phyloP scores from a whole-genome alignment of 306 rosid species.

The Myrica gale region DNA sequence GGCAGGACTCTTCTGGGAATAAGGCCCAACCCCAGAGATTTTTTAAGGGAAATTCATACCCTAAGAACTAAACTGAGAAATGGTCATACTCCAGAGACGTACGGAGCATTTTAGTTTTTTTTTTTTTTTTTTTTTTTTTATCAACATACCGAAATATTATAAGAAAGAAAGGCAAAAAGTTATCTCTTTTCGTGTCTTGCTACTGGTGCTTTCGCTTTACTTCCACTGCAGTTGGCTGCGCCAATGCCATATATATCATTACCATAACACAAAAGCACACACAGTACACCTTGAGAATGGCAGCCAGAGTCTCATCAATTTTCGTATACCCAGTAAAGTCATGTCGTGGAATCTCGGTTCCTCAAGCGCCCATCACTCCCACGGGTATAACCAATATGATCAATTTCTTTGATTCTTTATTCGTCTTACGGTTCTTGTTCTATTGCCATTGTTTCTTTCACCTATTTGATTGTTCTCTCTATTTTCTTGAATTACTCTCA shows the following conservation, averaged over 20 bases:
- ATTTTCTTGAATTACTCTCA: background rate
- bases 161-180: too few species aligned
- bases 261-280: background rate
- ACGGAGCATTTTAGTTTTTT: too few species aligned
- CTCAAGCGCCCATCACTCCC: conserved; percentile 67
- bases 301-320: conserved; percentile 45
- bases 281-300: conserved; percentile 6
- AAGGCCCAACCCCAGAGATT: too few species aligned
- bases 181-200: too few species aligned
- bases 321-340: conserved; percentile 81
- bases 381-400: conserved; percentile 37
- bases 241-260: background rate
- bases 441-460: background rate
- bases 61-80: too few species aligned
- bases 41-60: too few species aligned
- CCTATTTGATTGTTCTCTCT: conserved; percentile 1
- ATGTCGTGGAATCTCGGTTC: conserved; percentile 80
- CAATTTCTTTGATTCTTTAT: background rate
- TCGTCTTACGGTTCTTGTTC: background rate
- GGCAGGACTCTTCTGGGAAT: too few species aligned
- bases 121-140: too few species aligned
- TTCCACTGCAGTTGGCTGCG: too few species aligned
- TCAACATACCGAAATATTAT: too few species aligned
- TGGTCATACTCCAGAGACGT: too few species aligned
- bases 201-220: too few species aligned